Evolutionary conservation across 345 rosid genomes (phyloP), one percentile per base, ranked within the genome.

Genomic region (Euphorbia tirucalli): DNA sequence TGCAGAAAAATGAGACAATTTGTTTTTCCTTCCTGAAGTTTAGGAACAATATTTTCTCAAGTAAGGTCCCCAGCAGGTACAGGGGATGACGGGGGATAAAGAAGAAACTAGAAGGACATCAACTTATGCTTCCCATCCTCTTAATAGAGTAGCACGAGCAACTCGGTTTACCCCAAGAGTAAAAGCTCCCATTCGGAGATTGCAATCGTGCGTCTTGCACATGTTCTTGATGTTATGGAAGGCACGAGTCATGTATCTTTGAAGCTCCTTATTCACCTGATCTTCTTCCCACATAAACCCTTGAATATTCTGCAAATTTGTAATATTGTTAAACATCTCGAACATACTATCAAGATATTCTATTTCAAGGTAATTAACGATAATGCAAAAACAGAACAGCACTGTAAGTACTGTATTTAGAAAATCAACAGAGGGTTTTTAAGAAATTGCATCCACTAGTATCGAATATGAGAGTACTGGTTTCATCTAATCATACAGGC

Each of bases 271-370:
- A 76, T 93, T 92, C 81, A 93, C 96, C 78, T 91, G 87, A 14
- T 89, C 95, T 77, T 91, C 99, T 43, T 92, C 96, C 99, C 99
- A 95, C 99, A 92, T 92, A 79, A 95, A 92, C 56, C 99, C 99
- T 87, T 96, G 98, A 62, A 96, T 96, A 82, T 93, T 96, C 98
- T 93, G 93, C 85, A 73, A 75, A 68, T 44, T 35, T 21, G 19
- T 14, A 24, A 25, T 57, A 31, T 24, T 18, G 35, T 50, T 52
- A 22, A 41, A 62, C 46, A 14, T 56, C 27, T 73, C n/a, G n/a
- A n/a, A n/a, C n/a, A n/a, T n/a, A n/a, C n/a, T n/a, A n/a, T n/a
- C n/a, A n/a, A n/a, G n/a, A n/a, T n/a, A n/a, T n/a, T n/a, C n/a
- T n/a, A n/a, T n/a, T n/a, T n/a, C n/a, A n/a, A n/a, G n/a, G n/a